These are phyloP conservation scores for Apostasia ramifera DNA, from an alignment of 106 monocot species.

Conservation along the genomic window DNA sequence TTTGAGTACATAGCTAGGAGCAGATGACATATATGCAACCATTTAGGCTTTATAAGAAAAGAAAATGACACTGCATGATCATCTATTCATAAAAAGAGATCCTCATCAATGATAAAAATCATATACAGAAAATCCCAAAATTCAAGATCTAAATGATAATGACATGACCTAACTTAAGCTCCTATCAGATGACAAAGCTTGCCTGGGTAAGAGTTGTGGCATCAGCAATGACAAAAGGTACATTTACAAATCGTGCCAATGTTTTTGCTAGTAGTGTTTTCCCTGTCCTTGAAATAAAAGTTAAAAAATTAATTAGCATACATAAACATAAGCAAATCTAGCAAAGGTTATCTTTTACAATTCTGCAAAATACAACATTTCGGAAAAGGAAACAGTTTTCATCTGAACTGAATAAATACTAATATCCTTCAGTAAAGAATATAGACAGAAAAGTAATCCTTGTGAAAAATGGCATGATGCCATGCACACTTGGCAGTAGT, in stretches of 20 bases:
- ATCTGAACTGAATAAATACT: too few species aligned
- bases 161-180: not conserved
- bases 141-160: not conserved
- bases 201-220: slow-evolving; percentile 84
- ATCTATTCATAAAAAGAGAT: not conserved
- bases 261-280: slow-evolving; percentile 85
- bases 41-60: not conserved
- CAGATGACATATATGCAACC: not conserved
- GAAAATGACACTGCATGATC: not conserved
- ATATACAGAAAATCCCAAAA: not conserved
- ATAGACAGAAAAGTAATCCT: too few species aligned
- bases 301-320: slow-evolving; percentile 32
- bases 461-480: too few species aligned
- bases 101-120: not conserved
- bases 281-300: slow-evolving; percentile 64
- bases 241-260: slow-evolving; percentile 74
- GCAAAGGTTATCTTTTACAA: not conserved
- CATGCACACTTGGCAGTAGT: too few species aligned
- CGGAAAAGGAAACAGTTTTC: too few species aligned
- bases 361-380: too few species aligned
- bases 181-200: slow-evolving; percentile 8
- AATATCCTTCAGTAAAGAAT: too few species aligned
- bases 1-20: not conserved
- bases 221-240: slow-evolving; percentile 89
- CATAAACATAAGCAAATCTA: slow-evolving; percentile 2